Conservation (phyloP, 1,139 yeast genomes). For the Hyphopichia fennica region DNA sequence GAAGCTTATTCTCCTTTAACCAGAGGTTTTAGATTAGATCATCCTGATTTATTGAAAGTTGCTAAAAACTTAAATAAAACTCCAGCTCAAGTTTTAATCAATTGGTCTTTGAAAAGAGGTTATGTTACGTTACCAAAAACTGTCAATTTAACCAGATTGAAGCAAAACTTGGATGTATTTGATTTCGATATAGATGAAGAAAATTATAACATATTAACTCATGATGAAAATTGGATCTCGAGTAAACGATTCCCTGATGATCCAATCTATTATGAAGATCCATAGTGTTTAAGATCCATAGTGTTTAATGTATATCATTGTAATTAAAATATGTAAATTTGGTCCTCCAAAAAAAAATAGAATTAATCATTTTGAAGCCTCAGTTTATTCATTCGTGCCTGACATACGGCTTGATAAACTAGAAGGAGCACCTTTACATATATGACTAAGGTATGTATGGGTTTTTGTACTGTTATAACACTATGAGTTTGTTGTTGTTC, state of each 20-base stretch:
- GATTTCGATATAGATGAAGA: constrained; percentile 53
- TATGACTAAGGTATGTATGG: too few species aligned
- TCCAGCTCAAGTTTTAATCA: constrained; percentile 62
- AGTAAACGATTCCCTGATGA: background rate
- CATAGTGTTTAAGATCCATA: too few species aligned
- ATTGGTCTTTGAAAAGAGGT: constrained; percentile 74
- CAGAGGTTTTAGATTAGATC: constrained; percentile 61
- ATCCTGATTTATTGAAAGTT: constrained; percentile 46
- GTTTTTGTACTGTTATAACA: too few species aligned
- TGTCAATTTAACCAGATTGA: constrained; percentile 58
- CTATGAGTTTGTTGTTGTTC: too few species aligned
- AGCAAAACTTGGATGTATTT: constrained; percentile 53
- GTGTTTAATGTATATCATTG: too few species aligned
- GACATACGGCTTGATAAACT: too few species aligned
- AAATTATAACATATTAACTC: background rate
- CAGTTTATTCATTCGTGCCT: too few species aligned
- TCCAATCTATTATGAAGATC: background rate
- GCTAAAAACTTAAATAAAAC: constrained; percentile 57
- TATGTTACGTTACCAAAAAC: constrained; percentile 76
- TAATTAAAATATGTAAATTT: too few species aligned
- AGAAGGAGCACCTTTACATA: too few species aligned
- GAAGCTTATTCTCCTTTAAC: constrained; percentile 81
- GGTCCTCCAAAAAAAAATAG: too few species aligned
- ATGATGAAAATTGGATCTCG: background rate
- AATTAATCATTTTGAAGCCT: too few species aligned